Percentiles rank a stretch among this genome's conserved stretches.
phyloP scores from a whole-genome alignment of 176 grass and related monocot species.

The Dendrocalamus sinicus region DNA sequence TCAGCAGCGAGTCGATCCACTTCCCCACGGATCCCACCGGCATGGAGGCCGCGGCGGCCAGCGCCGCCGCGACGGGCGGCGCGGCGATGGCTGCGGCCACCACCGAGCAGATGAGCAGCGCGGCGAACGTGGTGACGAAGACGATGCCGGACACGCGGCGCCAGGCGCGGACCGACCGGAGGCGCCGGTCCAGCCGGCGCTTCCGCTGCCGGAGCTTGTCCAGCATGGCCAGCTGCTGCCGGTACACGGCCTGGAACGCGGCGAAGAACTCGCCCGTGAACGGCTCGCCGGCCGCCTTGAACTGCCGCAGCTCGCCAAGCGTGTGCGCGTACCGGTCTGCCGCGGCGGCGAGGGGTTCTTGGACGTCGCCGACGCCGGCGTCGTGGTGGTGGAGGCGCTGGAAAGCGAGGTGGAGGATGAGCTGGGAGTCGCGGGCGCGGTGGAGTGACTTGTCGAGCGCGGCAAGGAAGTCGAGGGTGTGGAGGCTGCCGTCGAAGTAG shows the following conservation, averaged over 20 bases:
- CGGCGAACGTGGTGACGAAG: slow-evolving; percentile 51
- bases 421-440: slow-evolving; percentile 55
- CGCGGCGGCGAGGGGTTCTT: neutral
- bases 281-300: slow-evolving; percentile 46
- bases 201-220: slow-evolving; percentile 56
- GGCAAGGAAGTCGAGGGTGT: slow-evolving; percentile 63
- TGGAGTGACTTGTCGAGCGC: slow-evolving; percentile 58
- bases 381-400: slow-evolving; percentile 47
- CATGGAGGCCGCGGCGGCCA: slow-evolving; percentile 52
- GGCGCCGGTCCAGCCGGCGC: slow-evolving; percentile 45
- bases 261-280: slow-evolving; percentile 62
- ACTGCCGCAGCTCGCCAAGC: slow-evolving; percentile 51
- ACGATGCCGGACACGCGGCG: slow-evolving; percentile 49
- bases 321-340: slow-evolving; percentile 41
- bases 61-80: slow-evolving; percentile 43
- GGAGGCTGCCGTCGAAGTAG: slow-evolving; percentile 69
- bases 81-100: slow-evolving; percentile 45
- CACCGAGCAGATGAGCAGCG: slow-evolving; percentile 51
- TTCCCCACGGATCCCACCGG: slow-evolving; percentile 51
- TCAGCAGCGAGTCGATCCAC: slow-evolving; percentile 60
- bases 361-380: neutral
- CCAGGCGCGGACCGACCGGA: slow-evolving; percentile 59
- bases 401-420: slow-evolving; percentile 57
- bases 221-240: slow-evolving; percentile 50
- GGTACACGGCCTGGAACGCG: slow-evolving; percentile 50